Base-by-base conservation (phyloP, 2,329 filamentous ascomycete genomes). In the Fusarium fujikuroi region DNA sequence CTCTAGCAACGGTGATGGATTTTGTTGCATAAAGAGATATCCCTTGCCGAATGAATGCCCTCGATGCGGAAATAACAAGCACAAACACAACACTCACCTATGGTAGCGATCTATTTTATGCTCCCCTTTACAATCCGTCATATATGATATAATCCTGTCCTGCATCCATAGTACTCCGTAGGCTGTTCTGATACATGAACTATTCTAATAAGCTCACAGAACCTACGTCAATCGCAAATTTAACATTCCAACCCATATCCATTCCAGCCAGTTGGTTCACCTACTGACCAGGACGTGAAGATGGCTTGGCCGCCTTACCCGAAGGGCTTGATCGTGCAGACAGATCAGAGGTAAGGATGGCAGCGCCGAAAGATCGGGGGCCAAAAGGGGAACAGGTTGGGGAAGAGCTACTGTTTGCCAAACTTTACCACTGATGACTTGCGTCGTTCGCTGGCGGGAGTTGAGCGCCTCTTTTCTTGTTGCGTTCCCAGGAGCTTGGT, bases 401-500 rank as follows among this genome's bases (percentile, higher is more conserved):
- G 65, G 60, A 64, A 60, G 40, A 65, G 58, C 62, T 66, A 63
- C 64, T 70, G 66, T 73, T 75, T 75, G 73, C 49, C 39, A 74
- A 70, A 71, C 57, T 66, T 58, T 61, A 60, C 54, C 60, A 60
- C 36, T 40, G 53, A 63, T 73, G 74, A 73, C 74, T 65, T 76
- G 73, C 66, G 69, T 76, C 60, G 60, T 63, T 43, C 60, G 59
- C 68, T 30, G 75, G 64, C 67, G 74, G 74, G 75, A 77, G 71
- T 75, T 68, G 68, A 72, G 75, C 75, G 76, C 76, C 77, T 77
- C 77, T 54, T 69, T 73, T 60, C 65, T 73, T 46, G 68, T 75
- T 72, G 75, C 65, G 77, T 77, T 76, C 76, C 78, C 78, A 78
- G 69, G 69, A 71, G 64, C 58, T 80, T 77, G 78, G 78, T 79